Percentiles rank a stretch among this genome's conserved stretches.
phyloP scores from a whole-genome alignment of 768 basidiomycete genomes.

The Royoungia palumana region DNA sequence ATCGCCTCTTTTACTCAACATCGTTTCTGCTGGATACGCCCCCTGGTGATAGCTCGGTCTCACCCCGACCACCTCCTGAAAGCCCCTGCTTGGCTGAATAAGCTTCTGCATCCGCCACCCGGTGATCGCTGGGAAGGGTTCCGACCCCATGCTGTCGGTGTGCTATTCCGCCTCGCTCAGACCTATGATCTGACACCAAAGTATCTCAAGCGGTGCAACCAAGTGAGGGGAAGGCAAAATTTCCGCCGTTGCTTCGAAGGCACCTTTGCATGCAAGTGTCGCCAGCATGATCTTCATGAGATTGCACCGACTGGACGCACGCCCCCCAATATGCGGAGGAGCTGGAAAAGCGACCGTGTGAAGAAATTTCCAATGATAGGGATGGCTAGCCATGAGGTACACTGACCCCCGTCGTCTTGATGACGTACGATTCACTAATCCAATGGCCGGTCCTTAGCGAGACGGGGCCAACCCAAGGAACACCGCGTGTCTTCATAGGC shows the following conservation, averaged over 20 bases:
- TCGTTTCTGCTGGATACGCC: too few species aligned
- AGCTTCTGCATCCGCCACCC: conserved; percentile 73
- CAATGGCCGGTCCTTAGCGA: conserved; percentile 30
- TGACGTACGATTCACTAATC: neutral
- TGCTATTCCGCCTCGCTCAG: conserved; percentile 20
- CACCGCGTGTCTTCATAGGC: too few species aligned
- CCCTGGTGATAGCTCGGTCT: too few species aligned
- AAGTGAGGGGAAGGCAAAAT: conserved; percentile 70
- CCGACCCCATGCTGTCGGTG: conserved; percentile 52
- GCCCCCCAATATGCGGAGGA: conserved; percentile 62
- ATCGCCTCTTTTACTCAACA: neutral
- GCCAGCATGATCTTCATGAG: conserved; percentile 63
- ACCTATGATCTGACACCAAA: neutral
- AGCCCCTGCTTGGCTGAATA: conserved; percentile 64
- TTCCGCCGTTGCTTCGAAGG: conserved; percentile 60
- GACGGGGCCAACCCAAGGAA: conserved; percentile 67
- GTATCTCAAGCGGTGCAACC: conserved; percentile 54
- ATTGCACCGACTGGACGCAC: conserved; percentile 57
- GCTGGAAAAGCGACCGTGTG: conserved; percentile 53
- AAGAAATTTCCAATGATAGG: conserved; percentile 70
- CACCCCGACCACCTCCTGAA: conserved; percentile 63
- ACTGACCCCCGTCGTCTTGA: conserved; percentile 3
- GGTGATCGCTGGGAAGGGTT: conserved; percentile 54
- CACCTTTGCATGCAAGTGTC: conserved; percentile 62
- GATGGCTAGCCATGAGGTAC: conserved; percentile 72